Base-by-base conservation (phyloP, 2,329 filamentous ascomycete species). In the Dothiorella sarmentorum region DNA sequence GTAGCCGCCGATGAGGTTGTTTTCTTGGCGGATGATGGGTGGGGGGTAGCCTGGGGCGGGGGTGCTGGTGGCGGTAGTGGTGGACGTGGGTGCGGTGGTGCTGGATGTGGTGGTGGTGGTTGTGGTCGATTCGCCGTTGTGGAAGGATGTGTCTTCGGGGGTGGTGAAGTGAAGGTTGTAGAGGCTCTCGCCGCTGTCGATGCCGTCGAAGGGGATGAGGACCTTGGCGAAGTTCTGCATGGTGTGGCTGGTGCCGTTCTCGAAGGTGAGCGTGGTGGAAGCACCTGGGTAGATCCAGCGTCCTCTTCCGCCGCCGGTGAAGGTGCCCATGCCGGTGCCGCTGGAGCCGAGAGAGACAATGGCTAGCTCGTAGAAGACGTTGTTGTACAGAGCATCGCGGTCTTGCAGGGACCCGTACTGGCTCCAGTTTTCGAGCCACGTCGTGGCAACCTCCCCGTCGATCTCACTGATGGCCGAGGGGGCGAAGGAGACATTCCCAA, bases 401-500 rank as follows among this genome's bases (percentile, higher is more conserved):
- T 85, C 83, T 62, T 85, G 83, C 27, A 79, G 75, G 26, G 69
- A 73, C 58, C 80, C 79, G 57, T 72, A 73, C 57, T 77, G 71
- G 33, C 78, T 78, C 63, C 76, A 73, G 2, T 77, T 69, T 27
- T 79, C 71, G 4, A 85, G 69, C 61, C 76, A 81, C 2, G 74
- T 73, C 7, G 75, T 76, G 2, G 76, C 80, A 37, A 83, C 75
- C 35, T 76, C 67, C 9, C 79, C 83, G 63, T 87, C 83, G 63
- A 87, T 85, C 60, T 79, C 64, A 0, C 75, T 73, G 17, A 87
- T 72, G 1, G 80, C 75, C 0, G 80, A 81, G 0, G 82, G 78
- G 5, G 70, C 70, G 62, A 77, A 75, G 44, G 75, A 69, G 40
- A 73, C 66, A 61, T 78, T 74, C 58, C 75, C 69, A 63, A 76